Conservation (phyloP, 148 eudicot genomes). For the Linanthus parryae region DNA sequence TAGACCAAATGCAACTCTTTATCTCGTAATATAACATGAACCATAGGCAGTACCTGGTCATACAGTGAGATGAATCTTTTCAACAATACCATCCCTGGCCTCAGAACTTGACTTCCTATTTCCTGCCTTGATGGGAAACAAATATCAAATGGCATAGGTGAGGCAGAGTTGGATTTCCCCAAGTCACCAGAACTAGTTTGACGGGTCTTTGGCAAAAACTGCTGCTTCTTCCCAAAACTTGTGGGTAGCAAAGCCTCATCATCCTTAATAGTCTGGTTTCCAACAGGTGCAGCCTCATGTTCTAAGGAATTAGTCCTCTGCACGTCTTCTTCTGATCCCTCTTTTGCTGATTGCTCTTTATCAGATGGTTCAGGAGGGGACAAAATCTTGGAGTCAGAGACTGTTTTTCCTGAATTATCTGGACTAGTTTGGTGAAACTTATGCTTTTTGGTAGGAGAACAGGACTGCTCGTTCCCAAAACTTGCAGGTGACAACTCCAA, state of each 20-base stretch:
- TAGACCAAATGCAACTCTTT: too few species aligned
- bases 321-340: conserved; percentile 3
- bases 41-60: conserved; percentile 36
- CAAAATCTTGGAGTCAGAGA: conserved; percentile 1
- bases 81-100: conserved; percentile 61
- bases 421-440: conserved; percentile 1
- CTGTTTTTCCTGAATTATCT: conserved; percentile 6
- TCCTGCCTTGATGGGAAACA: too few species aligned
- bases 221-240: too few species aligned
- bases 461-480: conserved; percentile 26
- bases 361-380: conserved; percentile 29
- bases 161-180: too few species aligned
- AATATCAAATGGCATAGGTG: too few species aligned
- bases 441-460: conserved; percentile 5
- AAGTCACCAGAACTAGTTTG: too few species aligned
- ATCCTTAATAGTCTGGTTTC: too few species aligned
- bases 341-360: conserved; percentile 18
- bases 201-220: too few species aligned
- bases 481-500: conserved; percentile 22
- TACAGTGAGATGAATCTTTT: conserved; percentile 29
- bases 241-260: too few species aligned
- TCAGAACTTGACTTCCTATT: conserved; percentile 21
- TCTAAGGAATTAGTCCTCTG: background rate
- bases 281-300: too few species aligned
- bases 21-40: too few species aligned